Conservation (phyloP, 2,329 filamentous ascomycete species). For the Cladosporium sp. region DNA sequence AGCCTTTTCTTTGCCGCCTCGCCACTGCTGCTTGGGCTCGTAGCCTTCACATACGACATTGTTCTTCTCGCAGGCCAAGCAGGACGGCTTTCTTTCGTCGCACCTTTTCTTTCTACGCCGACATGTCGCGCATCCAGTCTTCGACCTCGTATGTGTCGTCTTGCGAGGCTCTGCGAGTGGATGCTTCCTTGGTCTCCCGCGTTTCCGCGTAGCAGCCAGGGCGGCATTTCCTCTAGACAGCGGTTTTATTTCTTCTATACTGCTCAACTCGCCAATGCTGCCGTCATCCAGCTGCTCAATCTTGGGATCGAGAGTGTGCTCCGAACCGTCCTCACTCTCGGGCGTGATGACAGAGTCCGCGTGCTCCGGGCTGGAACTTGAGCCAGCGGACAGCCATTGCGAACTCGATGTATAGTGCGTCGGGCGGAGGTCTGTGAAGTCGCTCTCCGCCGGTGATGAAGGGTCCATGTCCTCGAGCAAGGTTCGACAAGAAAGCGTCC, state of each 20-base stretch:
- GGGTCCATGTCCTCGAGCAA: constrained; percentile 11
- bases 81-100: constrained; percentile 46
- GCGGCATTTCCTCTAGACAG: constrained; percentile 29
- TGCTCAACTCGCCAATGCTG: constrained; percentile 37
- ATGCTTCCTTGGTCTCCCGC: constrained; percentile 80
- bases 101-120: constrained; percentile 60
- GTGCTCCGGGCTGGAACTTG: constrained; percentile 19
- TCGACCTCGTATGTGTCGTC: constrained; percentile 67
- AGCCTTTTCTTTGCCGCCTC: constrained; percentile 70
- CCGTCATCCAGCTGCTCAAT: constrained; percentile 52
- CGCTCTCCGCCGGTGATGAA: constrained; percentile 9
- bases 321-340: constrained; percentile 27
- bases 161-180: constrained; percentile 62
- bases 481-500: constrained; percentile 6
- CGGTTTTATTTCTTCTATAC: constrained; percentile 24
- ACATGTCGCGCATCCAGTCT: constrained; percentile 57
- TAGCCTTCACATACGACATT: constrained; percentile 89
- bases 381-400: constrained; percentile 15
- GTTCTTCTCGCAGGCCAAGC: constrained; percentile 89
- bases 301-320: constrained; percentile 44
- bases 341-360: constrained; percentile 20
- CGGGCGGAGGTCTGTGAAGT: constrained; percentile 6
- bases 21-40: constrained; percentile 81
- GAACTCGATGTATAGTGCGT: constrained; percentile 16
- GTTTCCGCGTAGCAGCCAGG: constrained; percentile 40